Conservation (phyloP, 805 yeast genomes). For the Ogataea glucozyma region DNA sequence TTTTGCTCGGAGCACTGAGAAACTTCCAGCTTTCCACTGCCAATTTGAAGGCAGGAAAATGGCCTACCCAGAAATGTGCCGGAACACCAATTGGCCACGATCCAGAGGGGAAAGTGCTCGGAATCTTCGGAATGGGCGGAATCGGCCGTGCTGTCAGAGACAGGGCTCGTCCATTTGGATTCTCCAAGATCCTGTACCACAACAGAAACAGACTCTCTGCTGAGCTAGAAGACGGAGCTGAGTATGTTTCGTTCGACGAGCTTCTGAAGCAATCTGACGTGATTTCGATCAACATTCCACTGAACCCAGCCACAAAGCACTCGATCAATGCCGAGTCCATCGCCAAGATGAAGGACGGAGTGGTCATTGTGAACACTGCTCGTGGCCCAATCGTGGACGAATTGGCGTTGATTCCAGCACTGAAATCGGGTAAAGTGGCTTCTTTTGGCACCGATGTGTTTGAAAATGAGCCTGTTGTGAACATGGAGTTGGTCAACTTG, state of each 20-base stretch:
- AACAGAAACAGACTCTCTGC: conserved; percentile 61
- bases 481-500: conserved; percentile 57
- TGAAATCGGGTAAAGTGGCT: conserved; percentile 64
- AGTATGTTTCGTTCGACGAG: conserved; percentile 72
- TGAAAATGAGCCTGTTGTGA: conserved; percentile 73
- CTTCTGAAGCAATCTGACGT: conserved; percentile 65
- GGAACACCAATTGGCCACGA: conserved; percentile 70
- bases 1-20: conserved; percentile 53
- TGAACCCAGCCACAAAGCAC: conserved; percentile 71
- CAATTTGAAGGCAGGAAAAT: conserved; percentile 55
- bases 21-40: conserved; percentile 63
- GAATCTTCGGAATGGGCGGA: conserved; percentile 87
- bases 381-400: conserved; percentile 85
- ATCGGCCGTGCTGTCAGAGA: conserved; percentile 81
- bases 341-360: conserved; percentile 74
- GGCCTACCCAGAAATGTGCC: conserved; percentile 51
- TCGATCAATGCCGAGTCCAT: conserved; percentile 61
- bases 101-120: conserved; percentile 74
- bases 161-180: conserved; percentile 76
- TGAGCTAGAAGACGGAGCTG: conserved; percentile 68
- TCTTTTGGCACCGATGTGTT: conserved; percentile 76
- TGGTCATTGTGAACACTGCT: conserved; percentile 78
- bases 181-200: conserved; percentile 66
- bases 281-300: conserved; percentile 73
- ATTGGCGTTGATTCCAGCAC: conserved; percentile 50